Conservation (phyloP, 139 green algal genomes). For the Chlamydomonas eustigma region DNA sequence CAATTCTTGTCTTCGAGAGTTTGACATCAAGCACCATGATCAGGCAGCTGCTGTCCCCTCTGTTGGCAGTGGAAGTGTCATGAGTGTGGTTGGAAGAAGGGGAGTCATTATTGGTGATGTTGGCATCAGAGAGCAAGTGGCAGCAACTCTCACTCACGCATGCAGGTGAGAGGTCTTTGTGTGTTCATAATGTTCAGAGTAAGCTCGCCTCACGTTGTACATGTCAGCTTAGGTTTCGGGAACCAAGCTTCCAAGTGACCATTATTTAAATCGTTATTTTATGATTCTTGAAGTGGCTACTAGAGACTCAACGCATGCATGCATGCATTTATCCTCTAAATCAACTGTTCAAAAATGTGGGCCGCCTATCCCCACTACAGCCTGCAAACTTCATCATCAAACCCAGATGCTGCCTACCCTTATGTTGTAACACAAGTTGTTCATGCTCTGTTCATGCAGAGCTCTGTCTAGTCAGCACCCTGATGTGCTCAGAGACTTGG, state of each 20-base stretch:
- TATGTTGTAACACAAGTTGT: not conserved
- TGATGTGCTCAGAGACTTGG: constrained; percentile 4
- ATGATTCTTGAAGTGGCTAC: no score
- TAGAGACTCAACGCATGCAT: no score
- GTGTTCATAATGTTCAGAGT: no score
- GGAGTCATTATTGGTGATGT: constrained; percentile 16
- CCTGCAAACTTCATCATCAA: no score
- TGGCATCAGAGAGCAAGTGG: constrained; percentile 22
- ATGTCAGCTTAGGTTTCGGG: no score
- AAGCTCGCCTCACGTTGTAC: no score
- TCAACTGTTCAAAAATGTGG: no score
- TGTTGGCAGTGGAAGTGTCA: not conserved
- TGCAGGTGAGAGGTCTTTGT: constrained; percentile 20
- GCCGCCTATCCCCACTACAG: no score
- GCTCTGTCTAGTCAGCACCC: constrained; percentile 3
- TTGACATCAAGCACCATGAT: constrained; percentile 5
- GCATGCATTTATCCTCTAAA: no score
- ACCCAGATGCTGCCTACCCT: no score
- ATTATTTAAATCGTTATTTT: no score
- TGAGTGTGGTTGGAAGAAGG: constrained; percentile 8
- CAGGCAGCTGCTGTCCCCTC: not conserved
- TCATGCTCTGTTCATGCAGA: not conserved
- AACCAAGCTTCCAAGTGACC: no score
- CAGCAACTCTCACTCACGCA: constrained; percentile 11
- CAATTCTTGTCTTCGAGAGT: constrained; percentile 33